phyloP scores from a whole-genome alignment of 352 stramenopile genomes.

The Phytophthora quininea region DNA sequence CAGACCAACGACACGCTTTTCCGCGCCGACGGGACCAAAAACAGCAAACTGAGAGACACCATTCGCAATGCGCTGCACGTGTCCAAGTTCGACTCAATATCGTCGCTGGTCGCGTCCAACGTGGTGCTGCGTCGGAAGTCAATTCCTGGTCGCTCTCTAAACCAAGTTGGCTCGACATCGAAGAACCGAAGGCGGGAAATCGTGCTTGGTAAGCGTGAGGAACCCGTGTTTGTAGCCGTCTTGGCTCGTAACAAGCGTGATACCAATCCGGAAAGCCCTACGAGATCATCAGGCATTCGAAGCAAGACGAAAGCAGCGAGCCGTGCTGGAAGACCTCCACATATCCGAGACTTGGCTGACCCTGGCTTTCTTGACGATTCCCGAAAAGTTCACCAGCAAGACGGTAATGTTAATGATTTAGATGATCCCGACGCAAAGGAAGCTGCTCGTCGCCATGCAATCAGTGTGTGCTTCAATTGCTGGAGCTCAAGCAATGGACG shows the following conservation, averaged over 20 bases:
- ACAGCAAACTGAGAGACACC: slow-evolving; percentile 86
- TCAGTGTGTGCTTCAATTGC: slow-evolving; percentile 91
- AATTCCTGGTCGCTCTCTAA: slow-evolving; percentile 24
- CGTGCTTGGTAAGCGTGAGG: slow-evolving; percentile 64
- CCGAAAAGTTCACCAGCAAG: slow-evolving; percentile 8
- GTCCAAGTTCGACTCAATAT: slow-evolving; percentile 92
- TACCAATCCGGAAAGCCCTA: slow-evolving; percentile 6
- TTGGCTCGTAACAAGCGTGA: slow-evolving; percentile 38
- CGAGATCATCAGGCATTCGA: slow-evolving; percentile 10
- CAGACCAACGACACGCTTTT: slow-evolving; percentile 84
- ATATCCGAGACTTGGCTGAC: slow-evolving; percentile 81
- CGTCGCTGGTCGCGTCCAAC: slow-evolving; percentile 83
- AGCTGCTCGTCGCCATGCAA: slow-evolving; percentile 21
- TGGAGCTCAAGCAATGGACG: slow-evolving; percentile 91
- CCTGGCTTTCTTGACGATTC: slow-evolving; percentile 66
- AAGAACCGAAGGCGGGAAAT: slow-evolving; percentile 48
- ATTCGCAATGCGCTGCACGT: slow-evolving; percentile 80
- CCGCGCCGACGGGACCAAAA: slow-evolving; percentile 84
- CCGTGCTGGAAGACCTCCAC: slow-evolving; percentile 37
- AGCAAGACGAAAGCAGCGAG: slow-evolving; percentile 25
- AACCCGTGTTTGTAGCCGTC: slow-evolving; percentile 67
- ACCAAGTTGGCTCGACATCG: slow-evolving; percentile 10
- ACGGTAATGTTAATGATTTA: slow-evolving; percentile 8
- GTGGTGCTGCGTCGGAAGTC: slow-evolving; percentile 67
- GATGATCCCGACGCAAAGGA: slow-evolving; percentile 18